These are phyloP conservation scores for Trypanosoma mega DNA, from an alignment of 208 protist genomes.

Conservation along the genomic window DNA sequence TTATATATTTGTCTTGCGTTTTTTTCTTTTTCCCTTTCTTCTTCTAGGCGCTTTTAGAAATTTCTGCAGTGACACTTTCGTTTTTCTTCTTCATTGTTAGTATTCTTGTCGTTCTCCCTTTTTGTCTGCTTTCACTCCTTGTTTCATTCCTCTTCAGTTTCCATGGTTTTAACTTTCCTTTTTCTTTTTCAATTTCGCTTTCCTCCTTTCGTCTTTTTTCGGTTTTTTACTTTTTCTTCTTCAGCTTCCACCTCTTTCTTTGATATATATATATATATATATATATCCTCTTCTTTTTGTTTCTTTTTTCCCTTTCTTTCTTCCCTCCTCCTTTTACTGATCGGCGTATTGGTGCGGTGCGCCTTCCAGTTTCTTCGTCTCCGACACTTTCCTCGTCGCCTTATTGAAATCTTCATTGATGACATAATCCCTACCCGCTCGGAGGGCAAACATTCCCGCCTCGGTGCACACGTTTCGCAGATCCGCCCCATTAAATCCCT, in stretches of 20 bases:
- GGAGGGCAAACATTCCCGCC: slow-evolving; percentile 99
- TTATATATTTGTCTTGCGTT: slow-evolving; percentile 21
- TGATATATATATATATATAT: neutral
- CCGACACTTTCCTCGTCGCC: slow-evolving; percentile 97
- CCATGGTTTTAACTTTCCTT: neutral
- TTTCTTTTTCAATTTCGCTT: slow-evolving; percentile 10
- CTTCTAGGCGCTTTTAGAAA: too few relatives aligned
- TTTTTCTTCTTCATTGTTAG: neutral
- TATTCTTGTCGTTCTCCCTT: neutral
- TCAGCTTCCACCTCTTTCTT: neutral
- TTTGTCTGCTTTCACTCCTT: slow-evolving; percentile 6
- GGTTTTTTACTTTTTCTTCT: neutral
- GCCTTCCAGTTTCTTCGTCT: slow-evolving; percentile 98
- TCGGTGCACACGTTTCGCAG: slow-evolving; percentile 98
- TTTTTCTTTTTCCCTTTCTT: slow-evolving; percentile 6
- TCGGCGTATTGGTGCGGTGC: slow-evolving; percentile 85
- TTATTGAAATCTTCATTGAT: slow-evolving; percentile 99
- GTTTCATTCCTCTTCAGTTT: slow-evolving; percentile 4
- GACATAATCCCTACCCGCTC: slow-evolving; percentile 96
- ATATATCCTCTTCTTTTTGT: slow-evolving; percentile 1
- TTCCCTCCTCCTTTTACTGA: slow-evolving; percentile 41
- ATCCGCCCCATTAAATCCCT: slow-evolving; percentile 99
- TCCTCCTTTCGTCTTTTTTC: slow-evolving; percentile 7
- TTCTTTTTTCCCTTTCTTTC: neutral
- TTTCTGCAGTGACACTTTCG: too few relatives aligned